Evolutionary conservation across 805 yeast genomes (phyloP).

Genomic region (Yamadazyma insecticola): DNA sequence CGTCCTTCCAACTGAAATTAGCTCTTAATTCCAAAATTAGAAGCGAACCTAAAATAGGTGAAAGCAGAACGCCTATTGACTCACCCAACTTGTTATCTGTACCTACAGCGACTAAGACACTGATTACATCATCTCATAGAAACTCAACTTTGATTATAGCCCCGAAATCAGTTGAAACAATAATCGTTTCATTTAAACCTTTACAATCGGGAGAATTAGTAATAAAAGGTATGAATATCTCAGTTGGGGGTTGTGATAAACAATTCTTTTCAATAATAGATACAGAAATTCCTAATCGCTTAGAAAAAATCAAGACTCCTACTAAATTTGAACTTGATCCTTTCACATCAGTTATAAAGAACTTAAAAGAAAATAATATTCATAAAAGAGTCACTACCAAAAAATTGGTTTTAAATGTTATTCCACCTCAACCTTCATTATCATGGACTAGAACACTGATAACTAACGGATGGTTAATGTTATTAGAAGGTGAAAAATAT

Average conservation of each 20-base stretch:
- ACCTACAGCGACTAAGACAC: constrained; percentile 1
- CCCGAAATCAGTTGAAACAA: constrained; percentile 23
- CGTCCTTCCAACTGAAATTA: constrained; percentile 6
- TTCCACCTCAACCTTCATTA: constrained; percentile 57
- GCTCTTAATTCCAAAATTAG: too few species aligned
- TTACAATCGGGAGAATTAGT: constrained; percentile 42
- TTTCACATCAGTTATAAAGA: constrained; percentile 14
- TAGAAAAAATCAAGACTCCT: background rate
- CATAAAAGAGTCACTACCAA: constrained; percentile 14
- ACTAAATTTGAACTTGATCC: background rate
- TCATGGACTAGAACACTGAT: constrained; percentile 48
- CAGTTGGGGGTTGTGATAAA: constrained; percentile 45
- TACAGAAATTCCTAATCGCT: constrained; percentile 15
- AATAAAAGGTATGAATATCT: constrained; percentile 49
- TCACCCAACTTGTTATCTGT: constrained; percentile 1
- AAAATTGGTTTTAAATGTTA: constrained; percentile 24
- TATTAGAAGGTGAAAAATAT: constrained; percentile 71
- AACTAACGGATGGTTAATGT: constrained; percentile 64
- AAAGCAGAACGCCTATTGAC: constrained; percentile 1
- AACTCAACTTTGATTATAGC: constrained; percentile 16
- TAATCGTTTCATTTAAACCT: constrained; percentile 48
- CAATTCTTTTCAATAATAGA: constrained; percentile 42
- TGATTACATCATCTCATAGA: background rate
- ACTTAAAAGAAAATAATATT: constrained; percentile 21
- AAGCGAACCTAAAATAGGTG: constrained; percentile 8